Conservation (phyloP, 306 rosid genomes). For the Cajanus cajan region DNA sequence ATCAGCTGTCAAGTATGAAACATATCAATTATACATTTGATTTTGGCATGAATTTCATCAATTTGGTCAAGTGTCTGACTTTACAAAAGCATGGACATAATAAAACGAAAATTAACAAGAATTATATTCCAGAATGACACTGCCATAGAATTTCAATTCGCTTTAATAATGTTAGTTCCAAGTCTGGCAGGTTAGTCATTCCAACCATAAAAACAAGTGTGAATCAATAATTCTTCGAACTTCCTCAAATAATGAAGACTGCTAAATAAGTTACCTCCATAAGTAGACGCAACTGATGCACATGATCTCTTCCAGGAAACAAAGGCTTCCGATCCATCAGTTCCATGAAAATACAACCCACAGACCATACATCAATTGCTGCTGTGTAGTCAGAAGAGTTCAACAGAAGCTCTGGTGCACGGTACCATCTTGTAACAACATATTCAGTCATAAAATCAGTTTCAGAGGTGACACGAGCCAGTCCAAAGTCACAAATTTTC, state of each 20-base stretch:
- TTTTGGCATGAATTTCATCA: not conserved
- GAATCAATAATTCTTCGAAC: constrained; percentile 10
- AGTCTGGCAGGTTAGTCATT: constrained; percentile 20
- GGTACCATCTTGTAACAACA: constrained; percentile 96
- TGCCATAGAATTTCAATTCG: constrained; percentile 28
- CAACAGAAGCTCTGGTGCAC: constrained; percentile 90
- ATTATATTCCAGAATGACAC: constrained; percentile 15
- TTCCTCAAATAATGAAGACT: constrained; percentile 7
- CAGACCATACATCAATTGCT: constrained; percentile 98
- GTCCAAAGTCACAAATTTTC: constrained; percentile 94
- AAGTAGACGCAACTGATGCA: constrained; percentile 88
- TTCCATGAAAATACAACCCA: constrained; percentile 97
- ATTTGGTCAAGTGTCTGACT: not conserved
- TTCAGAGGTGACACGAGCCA: constrained; percentile 97
- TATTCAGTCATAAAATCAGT: constrained; percentile 97
- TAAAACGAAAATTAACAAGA: not conserved
- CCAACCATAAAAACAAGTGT: not conserved
- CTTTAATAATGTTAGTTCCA: constrained; percentile 9
- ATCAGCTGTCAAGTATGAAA: constrained; percentile 67
- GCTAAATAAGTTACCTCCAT: constrained; percentile 70
- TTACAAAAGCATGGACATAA: constrained; percentile 5
- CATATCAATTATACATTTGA: constrained; percentile 16
- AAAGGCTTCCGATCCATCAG: constrained; percentile 93
- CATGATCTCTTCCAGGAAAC: constrained; percentile 98
- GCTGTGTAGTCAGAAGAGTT: constrained; percentile 97